Evolutionary conservation across 1,284 basidiomycete genomes (phyloP), one percentile per base, ranked within the genome.

Genomic region (Puccinia coronata): DNA sequence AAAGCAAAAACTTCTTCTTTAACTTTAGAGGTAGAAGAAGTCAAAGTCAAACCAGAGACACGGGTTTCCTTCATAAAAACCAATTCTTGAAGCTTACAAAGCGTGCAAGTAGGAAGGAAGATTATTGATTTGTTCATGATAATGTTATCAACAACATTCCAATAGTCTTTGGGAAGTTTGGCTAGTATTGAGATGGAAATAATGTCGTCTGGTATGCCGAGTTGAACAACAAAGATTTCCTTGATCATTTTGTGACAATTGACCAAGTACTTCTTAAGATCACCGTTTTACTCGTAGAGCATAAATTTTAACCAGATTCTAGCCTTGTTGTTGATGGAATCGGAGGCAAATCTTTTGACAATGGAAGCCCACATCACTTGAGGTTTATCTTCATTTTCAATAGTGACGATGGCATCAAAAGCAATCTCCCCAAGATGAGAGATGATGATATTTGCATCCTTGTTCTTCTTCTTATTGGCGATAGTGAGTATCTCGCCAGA

Each of bases 371-470:
- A n/a, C n/a, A n/a, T n/a, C n/a, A n/a, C n/a, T n/a, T n/a, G 61
- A 6, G 61, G 61, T 14, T 65, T 65, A 8, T 65, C 61, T 65
- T 65, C n/a, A 25, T 65, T 65, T 36, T 65, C 61, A 18, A 39
- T 14, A 9, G 61, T 39, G 20, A 65, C 39, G 18, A 39, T 18
- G 34, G 61, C 39, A 8, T 65, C 61, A 6, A 65, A 28, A 20
- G 61, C 61, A 2, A 39, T 20, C 18, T 36, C 16, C 14, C 34
- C 23, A 31, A 61, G 20, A 20, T 61, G 59, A 31, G 25, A 31
- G 34, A 61, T 61, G 9, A 61, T 5, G 25, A 39, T 39, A 25
- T 65, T 65, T 2, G 34, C 31, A 36, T 31, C 25, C 23, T 36
- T 18, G 8, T 39, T 39, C 23, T 18, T 39, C 34, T 65, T 65